These are phyloP conservation scores for Volvox carteri DNA, from an alignment of 163 green algal genomes.

Conservation along the genomic window DNA sequence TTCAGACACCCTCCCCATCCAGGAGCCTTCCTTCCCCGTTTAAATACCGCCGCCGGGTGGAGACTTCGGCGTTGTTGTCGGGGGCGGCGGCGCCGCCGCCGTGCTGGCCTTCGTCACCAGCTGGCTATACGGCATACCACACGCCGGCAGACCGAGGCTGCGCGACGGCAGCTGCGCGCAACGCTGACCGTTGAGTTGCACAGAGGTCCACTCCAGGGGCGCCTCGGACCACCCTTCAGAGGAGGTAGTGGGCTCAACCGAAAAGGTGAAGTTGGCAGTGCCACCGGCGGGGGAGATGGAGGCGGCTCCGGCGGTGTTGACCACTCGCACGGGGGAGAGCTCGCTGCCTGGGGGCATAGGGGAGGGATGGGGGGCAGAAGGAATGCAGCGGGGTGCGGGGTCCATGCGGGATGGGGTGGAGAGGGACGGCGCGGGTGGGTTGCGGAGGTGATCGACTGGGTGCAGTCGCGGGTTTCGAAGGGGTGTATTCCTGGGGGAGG, in stretches of 20 bases:
- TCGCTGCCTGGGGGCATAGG: not conserved
- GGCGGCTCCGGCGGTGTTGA: slow-evolving; percentile 23
- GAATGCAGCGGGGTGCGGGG: not conserved
- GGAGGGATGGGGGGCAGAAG: not conserved
- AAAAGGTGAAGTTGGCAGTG: slow-evolving; percentile 40
- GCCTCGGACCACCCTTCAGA: not conserved
- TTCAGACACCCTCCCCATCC: too few species aligned
- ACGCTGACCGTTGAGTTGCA: slow-evolving; percentile 54
- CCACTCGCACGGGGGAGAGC: slow-evolving; percentile 39
- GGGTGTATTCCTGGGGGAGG: too few species aligned
- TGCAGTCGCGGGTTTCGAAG: not conserved
- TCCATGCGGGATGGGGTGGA: too few species aligned
- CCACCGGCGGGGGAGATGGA: slow-evolving; percentile 19
- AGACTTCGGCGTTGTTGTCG: too few species aligned
- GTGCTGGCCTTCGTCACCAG: too few species aligned
- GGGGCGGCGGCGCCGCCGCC: slow-evolving; percentile 5
- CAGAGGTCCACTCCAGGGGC: slow-evolving; percentile 30
- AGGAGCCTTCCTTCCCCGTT: too few species aligned
- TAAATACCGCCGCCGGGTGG: too few species aligned
- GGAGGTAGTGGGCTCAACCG: not conserved
- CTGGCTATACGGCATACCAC: slow-evolving; percentile 13
- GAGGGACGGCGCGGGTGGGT: too few species aligned
- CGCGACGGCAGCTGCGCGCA: slow-evolving; percentile 43
- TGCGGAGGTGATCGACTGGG: too few species aligned
- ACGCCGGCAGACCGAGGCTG: slow-evolving; percentile 36